A percentile compares a stretch with the other conserved stretches of the same genome.
These are phyloP conservation scores for Metarhizium guizhouense DNA, from an alignment of 2,329 filamentous ascomycete genomes.

Conservation along the genomic window DNA sequence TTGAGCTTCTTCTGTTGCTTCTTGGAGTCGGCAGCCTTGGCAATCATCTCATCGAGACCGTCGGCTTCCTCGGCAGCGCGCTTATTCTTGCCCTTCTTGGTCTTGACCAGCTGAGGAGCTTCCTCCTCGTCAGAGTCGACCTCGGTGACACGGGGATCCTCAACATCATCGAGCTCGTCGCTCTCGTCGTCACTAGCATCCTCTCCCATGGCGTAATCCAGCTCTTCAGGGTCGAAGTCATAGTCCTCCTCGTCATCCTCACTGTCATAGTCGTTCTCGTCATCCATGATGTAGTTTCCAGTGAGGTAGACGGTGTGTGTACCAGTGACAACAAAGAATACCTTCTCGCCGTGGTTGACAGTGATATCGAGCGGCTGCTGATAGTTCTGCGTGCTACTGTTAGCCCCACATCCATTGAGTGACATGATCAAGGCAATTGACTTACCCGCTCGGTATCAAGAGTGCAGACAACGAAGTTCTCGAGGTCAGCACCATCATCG, in stretches of 20 bases:
- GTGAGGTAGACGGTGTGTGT: conserved; percentile 88
- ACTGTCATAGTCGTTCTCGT: conserved; percentile 49
- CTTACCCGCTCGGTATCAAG: conserved; percentile 85
- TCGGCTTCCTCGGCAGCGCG: conserved; percentile 69
- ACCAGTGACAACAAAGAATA: conserved; percentile 87
- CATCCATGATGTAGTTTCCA: conserved; percentile 85
- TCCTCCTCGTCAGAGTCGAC: conserved; percentile 73
- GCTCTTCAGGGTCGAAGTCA: conserved; percentile 72
- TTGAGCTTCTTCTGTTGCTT: conserved; percentile 97
- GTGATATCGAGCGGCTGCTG: conserved; percentile 94
- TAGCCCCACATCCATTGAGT: not conserved
- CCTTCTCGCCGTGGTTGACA: conserved; percentile 76
- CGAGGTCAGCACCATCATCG: conserved; percentile 57
- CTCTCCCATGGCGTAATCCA: conserved; percentile 63
- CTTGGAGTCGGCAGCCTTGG: conserved; percentile 69
- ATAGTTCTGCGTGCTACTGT: conserved; percentile 58
- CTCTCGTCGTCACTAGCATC: conserved; percentile 65
- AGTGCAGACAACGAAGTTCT: conserved; percentile 93
- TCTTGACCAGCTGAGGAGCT: conserved; percentile 49
- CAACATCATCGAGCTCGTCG: conserved; percentile 70
- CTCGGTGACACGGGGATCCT: conserved; percentile 76
- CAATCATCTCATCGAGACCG: conserved; percentile 75
- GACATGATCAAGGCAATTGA: not conserved
- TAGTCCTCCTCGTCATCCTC: conserved; percentile 63
- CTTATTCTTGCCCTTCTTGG: conserved; percentile 84